Base-by-base conservation (phyloP, 106 monocot species). In the Acanthochlamys bracteata region DNA sequence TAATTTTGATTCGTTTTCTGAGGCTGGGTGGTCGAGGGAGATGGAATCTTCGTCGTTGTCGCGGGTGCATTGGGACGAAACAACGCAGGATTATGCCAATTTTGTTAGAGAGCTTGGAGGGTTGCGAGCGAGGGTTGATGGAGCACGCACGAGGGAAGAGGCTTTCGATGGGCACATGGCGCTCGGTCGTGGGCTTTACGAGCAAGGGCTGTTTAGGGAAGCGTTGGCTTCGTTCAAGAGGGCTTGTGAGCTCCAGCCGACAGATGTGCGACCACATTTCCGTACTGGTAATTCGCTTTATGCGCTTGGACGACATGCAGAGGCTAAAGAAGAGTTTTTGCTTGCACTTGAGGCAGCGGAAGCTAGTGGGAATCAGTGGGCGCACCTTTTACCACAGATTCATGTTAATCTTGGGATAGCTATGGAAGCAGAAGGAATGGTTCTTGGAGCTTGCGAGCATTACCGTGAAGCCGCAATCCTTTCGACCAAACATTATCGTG, bases 401-500 rank as follows among this genome's bases (percentile, higher is more conserved):
- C 96, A 96, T 67, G 86, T 91, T 45, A 96, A 96, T 65, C 75
- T 96, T 3, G 90, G 91, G 16, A 85, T 96, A 12, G 72, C 91
- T 0, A 69, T 91, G 75, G 96, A 96, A 74, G 84, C 70, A 4
- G 96, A 96, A 56, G 96, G 96, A 4, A 85, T 96, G 88, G 75
- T 96, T 39, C 70, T 96, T 2, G 71, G 85, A 21, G 96, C 96
- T 39, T 96, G 90, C 39, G 96, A 96, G 76, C 96, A 96, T 66
- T 96, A 96, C 56, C 72, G 90, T 9, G 96, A 96, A 69, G 87
- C 96, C 0, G 96, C 96, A 1, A 96, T 96, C 7, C 85, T 96
- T 39, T 76, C 64, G 42, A 82, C 96, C 16, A 81, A 70, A 10
- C 96, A 96, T 70, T 90, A 74, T 72, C 73, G 96, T 19, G 90